These are phyloP conservation scores for Berkeleyomyces rouxiae DNA, from an alignment of 2,329 filamentous ascomycete genomes.

Conservation along the genomic window DNA sequence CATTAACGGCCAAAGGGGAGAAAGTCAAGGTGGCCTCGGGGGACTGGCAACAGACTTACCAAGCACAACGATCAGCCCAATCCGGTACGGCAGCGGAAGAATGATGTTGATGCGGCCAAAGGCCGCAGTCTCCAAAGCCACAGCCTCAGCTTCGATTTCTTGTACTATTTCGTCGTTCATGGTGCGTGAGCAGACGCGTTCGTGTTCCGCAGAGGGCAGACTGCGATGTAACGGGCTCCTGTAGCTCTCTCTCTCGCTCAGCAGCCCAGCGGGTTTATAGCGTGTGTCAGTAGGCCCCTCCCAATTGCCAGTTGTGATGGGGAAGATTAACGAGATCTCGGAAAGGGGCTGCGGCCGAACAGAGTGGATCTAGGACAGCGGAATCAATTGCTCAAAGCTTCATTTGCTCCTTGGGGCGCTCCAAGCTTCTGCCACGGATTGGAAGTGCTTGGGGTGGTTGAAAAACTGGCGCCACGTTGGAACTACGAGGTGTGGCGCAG, in stretches of 20 bases:
- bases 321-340: neutral
- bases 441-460: neutral
- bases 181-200: neutral
- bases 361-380: neutral
- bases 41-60: constrained; percentile 38
- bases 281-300: neutral
- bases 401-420: neutral
- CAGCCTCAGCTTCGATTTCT: constrained; percentile 14
- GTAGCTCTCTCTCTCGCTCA: neutral
- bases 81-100: constrained; percentile 73
- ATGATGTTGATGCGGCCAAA: constrained; percentile 13
- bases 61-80: constrained; percentile 69
- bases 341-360: neutral
- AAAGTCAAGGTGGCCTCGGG: neutral
- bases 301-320: neutral
- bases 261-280: neutral
- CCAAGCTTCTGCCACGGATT: neutral
- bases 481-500: neutral
- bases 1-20: neutral
- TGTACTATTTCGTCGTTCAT: constrained; percentile 8
- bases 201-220: neutral
- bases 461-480: neutral
- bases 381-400: neutral
- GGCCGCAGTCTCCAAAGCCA: constrained; percentile 9
- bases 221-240: neutral